phyloP scores from a whole-genome alignment of 202 grass and related monocot species.

The Setaria italica region DNA sequence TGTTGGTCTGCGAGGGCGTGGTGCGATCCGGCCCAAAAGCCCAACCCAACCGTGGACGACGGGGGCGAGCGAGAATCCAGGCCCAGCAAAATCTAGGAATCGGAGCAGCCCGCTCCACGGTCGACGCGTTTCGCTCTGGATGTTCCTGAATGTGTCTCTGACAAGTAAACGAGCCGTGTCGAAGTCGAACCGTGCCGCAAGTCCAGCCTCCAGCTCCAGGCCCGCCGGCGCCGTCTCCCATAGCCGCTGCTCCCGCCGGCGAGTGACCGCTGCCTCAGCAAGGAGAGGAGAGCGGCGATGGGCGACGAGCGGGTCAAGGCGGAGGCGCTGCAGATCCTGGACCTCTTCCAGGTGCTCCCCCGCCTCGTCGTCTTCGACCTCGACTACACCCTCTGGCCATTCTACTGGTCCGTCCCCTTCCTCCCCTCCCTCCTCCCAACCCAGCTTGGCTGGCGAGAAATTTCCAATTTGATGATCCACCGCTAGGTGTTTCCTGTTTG shows the following conservation, averaged over 20 bases:
- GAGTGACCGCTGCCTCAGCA: background rate
- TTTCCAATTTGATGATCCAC: background rate
- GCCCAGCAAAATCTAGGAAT: background rate
- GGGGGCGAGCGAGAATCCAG: background rate
- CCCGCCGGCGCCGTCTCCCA: background rate
- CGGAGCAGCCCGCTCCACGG: background rate
- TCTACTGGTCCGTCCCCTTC: conserved; percentile 65
- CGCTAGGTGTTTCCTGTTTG: background rate
- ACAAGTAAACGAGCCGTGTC: too few species aligned
- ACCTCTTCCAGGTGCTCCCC: conserved; percentile 71
- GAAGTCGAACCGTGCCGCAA: background rate
- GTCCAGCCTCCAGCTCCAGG: background rate
- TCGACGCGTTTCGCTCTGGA: background rate
- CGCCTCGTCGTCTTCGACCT: conserved; percentile 96
- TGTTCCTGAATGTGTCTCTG: background rate
- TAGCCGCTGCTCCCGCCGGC: background rate
- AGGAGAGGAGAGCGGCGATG: conserved; percentile 43
- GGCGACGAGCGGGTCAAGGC: conserved; percentile 73
- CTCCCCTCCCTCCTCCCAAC: background rate
- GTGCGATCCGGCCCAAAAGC: background rate
- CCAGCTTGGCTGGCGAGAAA: background rate
- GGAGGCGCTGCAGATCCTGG: conserved; percentile 80
- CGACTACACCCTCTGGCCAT: conserved; percentile 97
- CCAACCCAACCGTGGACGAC: background rate
- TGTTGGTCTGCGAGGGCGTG: background rate